Evolutionary conservation across 441 rosid genomes (phyloP).

Genomic region (Gossypium schwendimanii): DNA sequence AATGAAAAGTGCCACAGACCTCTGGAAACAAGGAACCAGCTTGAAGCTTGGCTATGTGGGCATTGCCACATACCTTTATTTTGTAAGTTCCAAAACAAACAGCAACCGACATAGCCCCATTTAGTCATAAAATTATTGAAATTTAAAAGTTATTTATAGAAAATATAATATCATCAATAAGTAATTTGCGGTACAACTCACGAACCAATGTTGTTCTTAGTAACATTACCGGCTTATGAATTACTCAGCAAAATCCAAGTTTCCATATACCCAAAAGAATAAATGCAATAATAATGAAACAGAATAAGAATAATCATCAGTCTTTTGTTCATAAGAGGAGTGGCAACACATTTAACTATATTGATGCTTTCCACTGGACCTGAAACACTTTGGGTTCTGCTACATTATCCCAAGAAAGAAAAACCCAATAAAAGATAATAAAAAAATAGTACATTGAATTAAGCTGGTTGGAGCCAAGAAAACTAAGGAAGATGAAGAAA

Average conservation of each 20-base stretch:
- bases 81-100: conserved; percentile 50
- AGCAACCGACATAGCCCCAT: not conserved
- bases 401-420: conserved; percentile 2
- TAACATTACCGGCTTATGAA: not conserved
- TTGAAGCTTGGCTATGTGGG: conserved; percentile 85
- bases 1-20: conserved; percentile 34
- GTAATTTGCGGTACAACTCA: not conserved
- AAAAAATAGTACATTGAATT: conserved; percentile 33
- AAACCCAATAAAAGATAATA: not conserved
- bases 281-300: not conserved
- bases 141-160: not conserved
- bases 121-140: not conserved
- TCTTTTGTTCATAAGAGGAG: conserved; percentile 51
- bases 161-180: not conserved
- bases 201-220: not conserved
- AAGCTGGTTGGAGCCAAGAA: conserved; percentile 41
- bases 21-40: conserved; percentile 95
- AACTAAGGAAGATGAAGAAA: conserved; percentile 60
- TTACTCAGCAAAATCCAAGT: not conserved
- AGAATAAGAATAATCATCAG: conserved; percentile 23
- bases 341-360: conserved; percentile 51
- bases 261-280: not conserved
- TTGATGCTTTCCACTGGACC: conserved; percentile 38
- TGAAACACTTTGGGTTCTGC: conserved; percentile 38
- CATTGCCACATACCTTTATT: conserved; percentile 74